A percentile compares a stretch with the other conserved stretches of the same genome.
Evolutionary conservation across 192 early-diverging fungal species (phyloP).

Genomic region (Backusella circina): DNA sequence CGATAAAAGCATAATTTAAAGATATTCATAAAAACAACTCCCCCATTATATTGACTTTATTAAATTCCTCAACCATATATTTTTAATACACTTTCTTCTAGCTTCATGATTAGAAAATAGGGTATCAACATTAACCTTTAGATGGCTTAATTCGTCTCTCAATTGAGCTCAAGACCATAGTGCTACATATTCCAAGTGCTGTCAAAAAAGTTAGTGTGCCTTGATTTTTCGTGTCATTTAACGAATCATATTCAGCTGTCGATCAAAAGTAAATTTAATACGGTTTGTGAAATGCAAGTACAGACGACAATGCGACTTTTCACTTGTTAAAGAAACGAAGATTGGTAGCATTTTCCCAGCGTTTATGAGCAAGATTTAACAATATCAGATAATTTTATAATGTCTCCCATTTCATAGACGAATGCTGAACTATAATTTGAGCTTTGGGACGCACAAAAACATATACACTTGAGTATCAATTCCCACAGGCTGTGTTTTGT

Average conservation of each 20-base stretch:
- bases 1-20: not conserved
- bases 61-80: not conserved
- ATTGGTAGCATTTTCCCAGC: not conserved
- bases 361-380: not conserved
- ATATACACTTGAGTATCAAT: not conserved
- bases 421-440: not conserved
- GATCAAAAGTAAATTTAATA: slow-evolving; percentile 1
- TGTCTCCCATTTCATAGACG: not conserved
- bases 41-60: not conserved
- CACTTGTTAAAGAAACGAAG: not conserved
- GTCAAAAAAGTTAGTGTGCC: slow-evolving; percentile 1
- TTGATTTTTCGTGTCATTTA: not conserved
- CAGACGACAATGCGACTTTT: not conserved
- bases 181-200: not conserved
- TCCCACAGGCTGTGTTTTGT: not conserved
- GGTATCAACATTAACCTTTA: not conserved
- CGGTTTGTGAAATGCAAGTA: not conserved
- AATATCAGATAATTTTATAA: not conserved
- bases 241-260: not conserved
- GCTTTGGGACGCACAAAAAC: not conserved
- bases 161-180: not conserved
- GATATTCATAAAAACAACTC: not conserved
- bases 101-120: not conserved
- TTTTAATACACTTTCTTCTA: not conserved
- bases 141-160: not conserved